Percentiles rank a stretch among this genome's conserved stretches.
These are phyloP conservation scores for Gossypioides kirkii DNA, from an alignment of 345 rosid species.

Conservation along the genomic window DNA sequence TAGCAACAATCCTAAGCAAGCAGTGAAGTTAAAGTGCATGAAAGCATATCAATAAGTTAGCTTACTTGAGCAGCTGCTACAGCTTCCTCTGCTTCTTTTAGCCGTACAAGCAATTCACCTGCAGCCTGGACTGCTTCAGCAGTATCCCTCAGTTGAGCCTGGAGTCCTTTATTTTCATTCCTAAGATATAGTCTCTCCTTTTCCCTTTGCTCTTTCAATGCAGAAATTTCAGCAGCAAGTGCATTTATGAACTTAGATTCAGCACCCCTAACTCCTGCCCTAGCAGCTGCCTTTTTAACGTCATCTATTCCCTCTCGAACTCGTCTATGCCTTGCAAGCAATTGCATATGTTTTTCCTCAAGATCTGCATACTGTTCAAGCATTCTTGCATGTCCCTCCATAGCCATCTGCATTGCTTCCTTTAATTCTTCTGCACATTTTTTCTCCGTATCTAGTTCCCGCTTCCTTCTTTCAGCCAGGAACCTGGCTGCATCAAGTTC, in stretches of 20 bases:
- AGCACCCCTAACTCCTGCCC: constrained; percentile 91
- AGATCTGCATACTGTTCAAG: constrained; percentile 97
- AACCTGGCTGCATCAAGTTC: constrained; percentile 68
- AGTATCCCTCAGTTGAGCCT: constrained; percentile 84
- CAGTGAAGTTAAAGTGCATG: neutral
- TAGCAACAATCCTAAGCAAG: neutral
- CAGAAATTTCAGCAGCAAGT: constrained; percentile 89
- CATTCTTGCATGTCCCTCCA: constrained; percentile 95
- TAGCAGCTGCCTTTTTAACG: constrained; percentile 88
- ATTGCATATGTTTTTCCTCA: constrained; percentile 70
- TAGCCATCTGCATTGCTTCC: constrained; percentile 95
- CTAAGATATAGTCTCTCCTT: constrained; percentile 78
- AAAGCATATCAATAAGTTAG: neutral
- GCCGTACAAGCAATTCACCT: constrained; percentile 70
- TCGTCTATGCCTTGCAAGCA: constrained; percentile 86
- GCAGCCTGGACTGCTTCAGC: constrained; percentile 99
- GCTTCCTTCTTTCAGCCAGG: constrained; percentile 54
- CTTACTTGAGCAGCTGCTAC: constrained; percentile 63
- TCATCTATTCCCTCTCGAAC: constrained; percentile 92
- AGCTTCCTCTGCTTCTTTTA: constrained; percentile 85
- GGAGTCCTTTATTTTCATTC: constrained; percentile 84
- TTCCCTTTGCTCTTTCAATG: constrained; percentile 77
- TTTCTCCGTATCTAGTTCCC: constrained; percentile 72
- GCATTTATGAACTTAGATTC: constrained; percentile 93
- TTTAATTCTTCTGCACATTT: constrained; percentile 73